Evolutionary conservation across 2,329 filamentous ascomycete species (phyloP), one percentile per base, ranked within the genome.

Genomic region (Colletotrichum lini): DNA sequence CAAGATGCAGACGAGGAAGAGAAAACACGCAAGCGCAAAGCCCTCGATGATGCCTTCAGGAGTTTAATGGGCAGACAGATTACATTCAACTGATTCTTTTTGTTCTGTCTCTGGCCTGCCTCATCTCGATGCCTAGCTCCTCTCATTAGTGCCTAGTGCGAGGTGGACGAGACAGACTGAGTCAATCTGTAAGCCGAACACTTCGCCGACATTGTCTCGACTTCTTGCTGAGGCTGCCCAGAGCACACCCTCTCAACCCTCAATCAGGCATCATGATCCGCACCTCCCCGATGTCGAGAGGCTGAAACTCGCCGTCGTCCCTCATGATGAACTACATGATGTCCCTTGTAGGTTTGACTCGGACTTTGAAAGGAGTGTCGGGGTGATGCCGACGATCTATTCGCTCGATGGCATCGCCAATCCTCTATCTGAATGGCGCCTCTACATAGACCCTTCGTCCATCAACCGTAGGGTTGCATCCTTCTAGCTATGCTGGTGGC

Each of bases 31-130:
- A 98, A 97, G 83, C 87, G 94, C 53, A 91, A 94, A 78, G 92
- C 92, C 0, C 84, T 98, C 2, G 92, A 97, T 61, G 90, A 95
- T 77, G 91, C 96, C 6, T 97, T 94, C 76, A 89, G 88, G 74
- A 94, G 92, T 67, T 83, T 98, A 76, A 94, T 94, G 80, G 91
- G 89, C 44, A 89, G 88, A 77, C 90, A 91, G 73, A 88, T 95
- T 62, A 94, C 90, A 0, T 94, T 92, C 76, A 80, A 42, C 50
- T 74, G 68, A 72, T 45, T 38, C 35, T 10, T 38, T 35, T 26
- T 12, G 12, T 13, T 57, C 13, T 15, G 52, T 15, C 15, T n/a
- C n/a, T 40, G 15, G n/a, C n/a, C 45, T 52, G n/a, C 13, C n/a
- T n/a, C 3, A 16, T 38, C 18, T 42, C 15, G n/a, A 49, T 42